These are phyloP conservation scores for Backusella circina DNA, from an alignment of 192 early-diverging fungal species.

Conservation along the genomic window DNA sequence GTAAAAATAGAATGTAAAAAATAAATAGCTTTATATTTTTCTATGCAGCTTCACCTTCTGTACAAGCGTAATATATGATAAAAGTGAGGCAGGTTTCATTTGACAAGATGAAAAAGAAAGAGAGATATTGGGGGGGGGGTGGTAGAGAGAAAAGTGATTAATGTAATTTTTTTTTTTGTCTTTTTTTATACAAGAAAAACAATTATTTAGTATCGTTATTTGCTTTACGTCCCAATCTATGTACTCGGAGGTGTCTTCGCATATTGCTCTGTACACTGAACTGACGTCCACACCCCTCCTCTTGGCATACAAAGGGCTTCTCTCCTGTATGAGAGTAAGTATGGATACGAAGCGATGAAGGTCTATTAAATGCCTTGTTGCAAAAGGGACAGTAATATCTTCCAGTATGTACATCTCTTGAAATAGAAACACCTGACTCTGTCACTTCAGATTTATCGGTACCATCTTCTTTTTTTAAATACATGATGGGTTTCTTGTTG, in stretches of 20 bases:
- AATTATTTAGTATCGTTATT: not conserved
- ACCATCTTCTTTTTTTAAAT: not conserved
- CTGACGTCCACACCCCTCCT: constrained; percentile 59
- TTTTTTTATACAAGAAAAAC: not conserved
- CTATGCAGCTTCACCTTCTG: constrained; percentile 1
- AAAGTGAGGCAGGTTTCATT: constrained; percentile 1
- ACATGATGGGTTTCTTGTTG: not conserved
- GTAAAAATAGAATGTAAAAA: constrained; percentile 2
- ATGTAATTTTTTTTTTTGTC: not conserved
- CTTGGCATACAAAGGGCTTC: constrained; percentile 64
- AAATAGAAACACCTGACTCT: not conserved
- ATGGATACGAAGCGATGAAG: constrained; percentile 66
- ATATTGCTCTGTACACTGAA: constrained; percentile 76
- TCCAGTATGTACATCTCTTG: constrained; percentile 16
- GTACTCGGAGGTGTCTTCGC: constrained; percentile 64
- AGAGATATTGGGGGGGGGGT: not conserved
- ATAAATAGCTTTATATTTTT: not conserved
- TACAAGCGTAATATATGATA: not conserved
- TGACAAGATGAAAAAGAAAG: not conserved
- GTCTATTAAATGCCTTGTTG: constrained; percentile 63
- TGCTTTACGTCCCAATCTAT: constrained; percentile 28
- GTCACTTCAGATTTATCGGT: not conserved
- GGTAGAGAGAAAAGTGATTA: not conserved
- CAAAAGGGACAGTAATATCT: constrained; percentile 61
- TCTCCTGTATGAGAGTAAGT: constrained; percentile 79